A percentile compares a stretch with the other conserved stretches of the same genome.
These are phyloP conservation scores for Solanum sejunctum DNA, from an alignment of 257 asterid species.

Conservation along the genomic window DNA sequence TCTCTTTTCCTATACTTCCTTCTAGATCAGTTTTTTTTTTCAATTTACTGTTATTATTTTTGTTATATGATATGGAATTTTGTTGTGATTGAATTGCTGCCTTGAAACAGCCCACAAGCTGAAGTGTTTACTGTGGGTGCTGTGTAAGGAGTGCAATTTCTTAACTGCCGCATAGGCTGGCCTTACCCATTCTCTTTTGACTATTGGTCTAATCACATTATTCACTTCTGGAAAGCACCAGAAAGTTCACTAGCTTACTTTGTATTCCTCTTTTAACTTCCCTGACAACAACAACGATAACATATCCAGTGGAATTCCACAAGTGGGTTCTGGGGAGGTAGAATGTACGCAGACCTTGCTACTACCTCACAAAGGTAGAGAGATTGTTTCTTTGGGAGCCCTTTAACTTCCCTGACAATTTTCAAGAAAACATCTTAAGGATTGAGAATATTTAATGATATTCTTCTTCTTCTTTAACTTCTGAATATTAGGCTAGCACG, in stretches of 20 bases:
- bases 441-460: not conserved
- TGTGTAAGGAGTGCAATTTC: not conserved
- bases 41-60: not conserved
- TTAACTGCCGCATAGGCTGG: not conserved
- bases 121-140: not conserved
- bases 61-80: not conserved
- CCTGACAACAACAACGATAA: no score
- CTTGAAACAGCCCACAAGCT: not conserved
- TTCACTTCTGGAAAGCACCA: not conserved
- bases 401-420: not conserved
- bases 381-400: no score
- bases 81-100: not conserved
- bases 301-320: no score
- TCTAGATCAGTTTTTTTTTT: not conserved
- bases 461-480: not conserved
- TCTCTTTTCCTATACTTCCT: constrained; percentile 3
- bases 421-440: not conserved
- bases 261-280: not conserved
- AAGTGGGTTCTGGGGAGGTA: no score
- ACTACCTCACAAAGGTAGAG: no score
- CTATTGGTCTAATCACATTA: not conserved
- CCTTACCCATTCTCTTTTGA: not conserved
- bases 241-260: not conserved
- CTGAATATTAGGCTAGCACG: not conserved
- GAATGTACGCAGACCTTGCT: no score